Percentiles rank a stretch among this genome's conserved stretches.
Evolutionary conservation across 495 filamentous ascomycete genomes (phyloP).

Genomic region (Xylaria nigripes): DNA sequence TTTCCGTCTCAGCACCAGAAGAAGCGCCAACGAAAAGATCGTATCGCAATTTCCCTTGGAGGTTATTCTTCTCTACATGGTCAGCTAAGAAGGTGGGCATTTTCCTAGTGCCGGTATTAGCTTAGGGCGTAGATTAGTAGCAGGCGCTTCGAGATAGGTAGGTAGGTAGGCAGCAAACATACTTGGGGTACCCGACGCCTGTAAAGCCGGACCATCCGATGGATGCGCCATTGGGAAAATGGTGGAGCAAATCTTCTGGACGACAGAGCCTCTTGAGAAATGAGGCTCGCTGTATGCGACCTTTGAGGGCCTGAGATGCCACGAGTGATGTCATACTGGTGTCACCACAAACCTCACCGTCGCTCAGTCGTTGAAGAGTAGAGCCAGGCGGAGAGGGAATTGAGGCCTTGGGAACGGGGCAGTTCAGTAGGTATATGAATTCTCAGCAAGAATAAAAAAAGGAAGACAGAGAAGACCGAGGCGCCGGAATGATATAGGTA

Average conservation of each 20-base stretch:
- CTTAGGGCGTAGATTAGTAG: not conserved
- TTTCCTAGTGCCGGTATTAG: constrained; percentile 47
- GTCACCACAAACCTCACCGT: constrained; percentile 1
- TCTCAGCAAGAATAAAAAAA: not conserved
- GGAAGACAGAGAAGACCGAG: not conserved
- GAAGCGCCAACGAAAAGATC: constrained; percentile 83
- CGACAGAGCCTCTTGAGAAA: constrained; percentile 72
- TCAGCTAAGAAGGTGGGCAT: constrained; percentile 78
- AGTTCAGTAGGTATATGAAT: not conserved
- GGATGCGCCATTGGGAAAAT: constrained; percentile 75
- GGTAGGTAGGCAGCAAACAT: constrained; percentile 36
- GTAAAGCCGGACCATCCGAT: constrained; percentile 91
- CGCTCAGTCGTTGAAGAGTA: not conserved
- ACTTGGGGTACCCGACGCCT: constrained; percentile 86
- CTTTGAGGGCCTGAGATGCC: constrained; percentile 67
- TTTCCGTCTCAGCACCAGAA: constrained; percentile 84
- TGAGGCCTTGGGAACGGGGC: not conserved
- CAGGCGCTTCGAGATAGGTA: no score
- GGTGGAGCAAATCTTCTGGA: constrained; percentile 68
- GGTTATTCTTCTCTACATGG: constrained; percentile 80
- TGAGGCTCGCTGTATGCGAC: constrained; percentile 64
- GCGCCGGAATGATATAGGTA: not conserved
- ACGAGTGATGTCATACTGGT: constrained; percentile 36
- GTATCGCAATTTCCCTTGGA: constrained; percentile 79
- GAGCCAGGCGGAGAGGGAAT: not conserved